Percentiles rank a stretch among this genome's conserved stretches.
Evolutionary conservation across 352 stramenopile species (phyloP).

Genomic region (Globisporangium irregulare): DNA sequence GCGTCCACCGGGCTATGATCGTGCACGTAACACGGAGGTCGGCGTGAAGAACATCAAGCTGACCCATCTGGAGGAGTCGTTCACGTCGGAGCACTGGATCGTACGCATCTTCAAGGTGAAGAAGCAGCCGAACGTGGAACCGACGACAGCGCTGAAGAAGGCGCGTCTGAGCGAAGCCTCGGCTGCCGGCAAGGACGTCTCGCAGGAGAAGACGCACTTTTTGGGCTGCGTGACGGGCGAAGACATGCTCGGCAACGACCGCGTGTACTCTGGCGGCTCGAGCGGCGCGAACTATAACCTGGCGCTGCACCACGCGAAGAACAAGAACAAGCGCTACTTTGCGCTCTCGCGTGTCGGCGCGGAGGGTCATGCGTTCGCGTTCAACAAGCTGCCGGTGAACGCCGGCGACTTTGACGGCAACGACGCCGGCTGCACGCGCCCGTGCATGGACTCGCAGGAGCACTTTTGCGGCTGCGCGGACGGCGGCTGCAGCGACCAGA

Average conservation of each 20-base stretch:
- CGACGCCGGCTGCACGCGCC: constrained; percentile 72
- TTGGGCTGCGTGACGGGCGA: constrained; percentile 83
- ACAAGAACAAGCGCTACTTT: constrained; percentile 86
- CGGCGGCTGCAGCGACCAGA: constrained; percentile 67
- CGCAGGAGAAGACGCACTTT: constrained; percentile 77
- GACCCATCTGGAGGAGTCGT: constrained; percentile 91
- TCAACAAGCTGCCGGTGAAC: constrained; percentile 80
- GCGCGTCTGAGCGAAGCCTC: constrained; percentile 49
- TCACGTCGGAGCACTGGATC: constrained; percentile 95
- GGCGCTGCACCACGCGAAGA: constrained; percentile 81
- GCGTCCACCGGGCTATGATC: constrained; percentile 80
- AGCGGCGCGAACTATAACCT: constrained; percentile 91
- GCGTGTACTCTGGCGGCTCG: constrained; percentile 82
- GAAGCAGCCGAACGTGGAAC: constrained; percentile 79
- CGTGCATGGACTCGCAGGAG: constrained; percentile 70
- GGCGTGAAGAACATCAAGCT: constrained; percentile 90
- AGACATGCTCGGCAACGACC: constrained; percentile 81
- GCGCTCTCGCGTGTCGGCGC: constrained; percentile 70
- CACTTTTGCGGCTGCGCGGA: constrained; percentile 88
- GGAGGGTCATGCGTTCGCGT: constrained; percentile 89
- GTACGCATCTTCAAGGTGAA: constrained; percentile 95
- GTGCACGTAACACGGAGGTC: constrained; percentile 84
- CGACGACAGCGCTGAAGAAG: constrained; percentile 66
- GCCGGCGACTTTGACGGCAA: constrained; percentile 70
- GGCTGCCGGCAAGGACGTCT: constrained; percentile 48